Evolutionary conservation across 495 filamentous ascomycete genomes (phyloP).

Genomic region (Penicillium bovifimosum): DNA sequence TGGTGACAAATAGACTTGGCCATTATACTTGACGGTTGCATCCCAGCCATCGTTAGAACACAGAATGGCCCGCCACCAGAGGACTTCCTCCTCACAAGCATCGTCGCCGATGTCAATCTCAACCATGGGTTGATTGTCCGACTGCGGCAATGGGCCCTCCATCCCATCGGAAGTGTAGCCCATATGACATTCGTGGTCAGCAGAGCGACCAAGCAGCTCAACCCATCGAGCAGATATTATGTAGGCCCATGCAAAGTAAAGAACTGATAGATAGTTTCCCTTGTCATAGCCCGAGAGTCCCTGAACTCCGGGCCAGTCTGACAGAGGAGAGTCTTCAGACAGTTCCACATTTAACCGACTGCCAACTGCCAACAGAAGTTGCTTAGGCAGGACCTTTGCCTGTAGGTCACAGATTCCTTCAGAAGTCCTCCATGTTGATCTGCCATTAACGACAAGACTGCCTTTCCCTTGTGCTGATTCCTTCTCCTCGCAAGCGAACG

Average conservation of each 20-base stretch:
- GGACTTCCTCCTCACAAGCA: slow-evolving; percentile 9
- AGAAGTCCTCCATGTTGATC: slow-evolving; percentile 7
- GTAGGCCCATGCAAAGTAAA: slow-evolving; percentile 10
- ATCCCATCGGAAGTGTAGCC: background rate
- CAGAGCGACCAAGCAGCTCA: slow-evolving; percentile 19
- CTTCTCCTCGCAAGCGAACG: slow-evolving; percentile 19
- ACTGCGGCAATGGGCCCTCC: background rate
- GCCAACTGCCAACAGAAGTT: too few species aligned
- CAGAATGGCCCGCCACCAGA: slow-evolving; percentile 17
- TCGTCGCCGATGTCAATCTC: slow-evolving; percentile 19
- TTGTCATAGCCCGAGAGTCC: too few species aligned
- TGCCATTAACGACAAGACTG: slow-evolving; percentile 15
- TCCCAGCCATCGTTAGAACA: slow-evolving; percentile 15
- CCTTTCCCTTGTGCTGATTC: slow-evolving; percentile 1
- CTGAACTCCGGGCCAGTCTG: too few species aligned
- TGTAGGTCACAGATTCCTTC: too few species aligned
- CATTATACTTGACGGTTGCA: slow-evolving; percentile 19
- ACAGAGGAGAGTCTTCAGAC: too few species aligned
- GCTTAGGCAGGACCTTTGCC: too few species aligned
- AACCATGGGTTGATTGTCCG: slow-evolving; percentile 7
- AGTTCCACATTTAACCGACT: too few species aligned
- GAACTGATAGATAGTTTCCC: too few species aligned
- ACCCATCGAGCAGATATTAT: slow-evolving; percentile 25
- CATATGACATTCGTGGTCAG: slow-evolving; percentile 17
- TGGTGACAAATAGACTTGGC: slow-evolving; percentile 21